These are phyloP conservation scores for Xanthoconium purpureum DNA, from an alignment of 768 basidiomycete genomes.

Conservation along the genomic window DNA sequence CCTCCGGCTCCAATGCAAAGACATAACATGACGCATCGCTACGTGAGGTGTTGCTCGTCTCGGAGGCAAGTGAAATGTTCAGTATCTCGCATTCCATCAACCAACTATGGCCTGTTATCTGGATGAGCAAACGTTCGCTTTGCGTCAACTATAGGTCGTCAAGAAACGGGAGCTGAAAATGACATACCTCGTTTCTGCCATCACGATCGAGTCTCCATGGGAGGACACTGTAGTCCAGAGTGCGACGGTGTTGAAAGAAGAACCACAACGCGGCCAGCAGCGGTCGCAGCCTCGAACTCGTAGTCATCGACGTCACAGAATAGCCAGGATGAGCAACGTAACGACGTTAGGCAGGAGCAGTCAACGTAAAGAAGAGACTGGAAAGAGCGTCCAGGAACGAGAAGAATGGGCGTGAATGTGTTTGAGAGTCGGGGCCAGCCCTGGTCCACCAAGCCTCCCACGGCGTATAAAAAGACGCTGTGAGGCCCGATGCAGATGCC, in stretches of 20 bases:
- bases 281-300: conserved; percentile 10
- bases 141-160: neutral
- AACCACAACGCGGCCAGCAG: conserved; percentile 2
- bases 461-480: neutral
- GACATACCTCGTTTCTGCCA: conserved; percentile 5
- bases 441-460: conserved; percentile 7
- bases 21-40: conserved; percentile 38
- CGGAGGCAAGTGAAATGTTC: conserved; percentile 2
- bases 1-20: conserved; percentile 39
- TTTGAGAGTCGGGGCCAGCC: conserved; percentile 12
- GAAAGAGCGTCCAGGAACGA: neutral
- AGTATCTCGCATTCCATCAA: conserved; percentile 17
- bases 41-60: neutral
- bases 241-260: neutral
- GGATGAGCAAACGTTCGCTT: neutral
- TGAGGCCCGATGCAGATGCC: neutral
- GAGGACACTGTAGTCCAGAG: neutral
- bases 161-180: neutral
- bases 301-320: conserved; percentile 4
- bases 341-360: no score
- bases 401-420: neutral
- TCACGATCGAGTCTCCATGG: conserved; percentile 2
- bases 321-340: neutral
- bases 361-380: neutral
- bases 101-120: neutral